A percentile compares a stretch with the other conserved stretches of the same genome.
Evolutionary conservation across 805 yeast genomes (phyloP).

Genomic region (Candida nemodendra): DNA sequence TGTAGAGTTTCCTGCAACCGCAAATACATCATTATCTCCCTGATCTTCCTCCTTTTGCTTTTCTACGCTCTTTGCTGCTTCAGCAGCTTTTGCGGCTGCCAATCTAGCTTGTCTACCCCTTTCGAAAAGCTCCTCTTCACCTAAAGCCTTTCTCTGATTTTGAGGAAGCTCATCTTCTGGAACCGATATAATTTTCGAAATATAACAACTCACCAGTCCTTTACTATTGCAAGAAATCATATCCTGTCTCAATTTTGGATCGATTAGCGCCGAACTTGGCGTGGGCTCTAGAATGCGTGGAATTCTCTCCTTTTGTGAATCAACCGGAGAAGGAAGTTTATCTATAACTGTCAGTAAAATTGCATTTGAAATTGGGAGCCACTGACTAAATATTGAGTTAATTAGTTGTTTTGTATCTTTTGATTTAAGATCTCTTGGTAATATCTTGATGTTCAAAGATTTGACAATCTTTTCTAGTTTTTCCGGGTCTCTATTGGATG

Average conservation of each 20-base stretch:
- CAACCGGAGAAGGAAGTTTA: slow-evolving; percentile 76
- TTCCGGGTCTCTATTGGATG: slow-evolving; percentile 64
- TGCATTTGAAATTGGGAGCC: slow-evolving; percentile 92
- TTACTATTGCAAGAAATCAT: slow-evolving; percentile 66
- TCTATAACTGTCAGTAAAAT: slow-evolving; percentile 82
- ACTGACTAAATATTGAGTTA: slow-evolving; percentile 75
- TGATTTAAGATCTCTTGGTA: slow-evolving; percentile 75
- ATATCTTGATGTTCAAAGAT: slow-evolving; percentile 64
- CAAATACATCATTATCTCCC: slow-evolving; percentile 16
- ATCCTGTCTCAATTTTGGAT: slow-evolving; percentile 46
- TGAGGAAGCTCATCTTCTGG: slow-evolving; percentile 79
- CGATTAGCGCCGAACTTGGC: slow-evolving; percentile 49
- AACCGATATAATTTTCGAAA: slow-evolving; percentile 84
- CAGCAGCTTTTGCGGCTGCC: slow-evolving; percentile 68
- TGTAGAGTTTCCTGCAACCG: slow-evolving; percentile 11
- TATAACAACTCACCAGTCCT: slow-evolving; percentile 72
- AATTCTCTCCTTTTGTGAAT: slow-evolving; percentile 71
- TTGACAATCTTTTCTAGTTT: slow-evolving; percentile 71
- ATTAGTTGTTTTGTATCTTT: slow-evolving; percentile 69
- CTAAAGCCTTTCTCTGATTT: slow-evolving; percentile 39
- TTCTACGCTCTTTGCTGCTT: slow-evolving; percentile 38
- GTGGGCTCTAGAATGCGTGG: slow-evolving; percentile 63
- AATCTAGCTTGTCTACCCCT: slow-evolving; percentile 63
- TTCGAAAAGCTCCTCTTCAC: slow-evolving; percentile 60
- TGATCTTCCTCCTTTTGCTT: slow-evolving; percentile 10